A percentile compares a stretch with the other conserved stretches of the same genome.
Evolutionary conservation across 1,284 basidiomycete species (phyloP).

Genomic region (Moesziomyces aphidis): DNA sequence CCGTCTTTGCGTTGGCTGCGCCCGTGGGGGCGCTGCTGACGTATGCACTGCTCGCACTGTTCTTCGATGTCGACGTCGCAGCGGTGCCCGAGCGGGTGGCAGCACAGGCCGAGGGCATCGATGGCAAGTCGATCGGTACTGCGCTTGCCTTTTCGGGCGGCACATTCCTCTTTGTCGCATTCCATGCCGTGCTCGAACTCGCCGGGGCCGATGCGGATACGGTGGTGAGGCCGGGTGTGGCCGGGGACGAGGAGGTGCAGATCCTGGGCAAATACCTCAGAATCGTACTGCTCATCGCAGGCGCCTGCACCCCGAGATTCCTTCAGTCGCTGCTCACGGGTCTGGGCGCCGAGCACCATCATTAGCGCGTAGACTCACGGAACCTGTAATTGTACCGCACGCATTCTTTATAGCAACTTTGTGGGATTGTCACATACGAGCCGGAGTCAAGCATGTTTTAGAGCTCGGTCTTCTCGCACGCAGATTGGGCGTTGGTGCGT

Average conservation of each 20-base stretch:
- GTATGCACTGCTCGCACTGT: slow-evolving; percentile 16
- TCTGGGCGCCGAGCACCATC: slow-evolving; percentile 23
- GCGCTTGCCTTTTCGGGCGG: slow-evolving; percentile 87
- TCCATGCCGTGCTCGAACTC: slow-evolving; percentile 69
- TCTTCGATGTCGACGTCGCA: slow-evolving; percentile 15
- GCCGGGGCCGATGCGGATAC: slow-evolving; percentile 45
- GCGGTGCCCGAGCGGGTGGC: background rate
- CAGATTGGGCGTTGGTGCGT: slow-evolving; percentile 19
- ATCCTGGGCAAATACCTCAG: slow-evolving; percentile 39
- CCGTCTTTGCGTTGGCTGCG: slow-evolving; percentile 55
- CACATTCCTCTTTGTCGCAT: slow-evolving; percentile 93
- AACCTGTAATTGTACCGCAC: slow-evolving; percentile 26
- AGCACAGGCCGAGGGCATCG: slow-evolving; percentile 23
- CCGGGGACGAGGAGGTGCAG: slow-evolving; percentile 18
- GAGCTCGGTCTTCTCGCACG: slow-evolving; percentile 22
- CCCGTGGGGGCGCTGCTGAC: slow-evolving; percentile 59
- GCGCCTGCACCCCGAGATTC: slow-evolving; percentile 33
- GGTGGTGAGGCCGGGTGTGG: background rate
- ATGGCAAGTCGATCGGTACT: slow-evolving; percentile 72
- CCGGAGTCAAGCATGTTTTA: background rate
- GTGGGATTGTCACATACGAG: background rate
- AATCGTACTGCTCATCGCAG: slow-evolving; percentile 22
- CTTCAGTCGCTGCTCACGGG: slow-evolving; percentile 21
- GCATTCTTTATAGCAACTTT: background rate
- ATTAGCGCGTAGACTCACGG: slow-evolving; percentile 5